Base-by-base conservation (phyloP, 1,139 yeast genomes). In the Debaryomycetaceae sp. region DNA sequence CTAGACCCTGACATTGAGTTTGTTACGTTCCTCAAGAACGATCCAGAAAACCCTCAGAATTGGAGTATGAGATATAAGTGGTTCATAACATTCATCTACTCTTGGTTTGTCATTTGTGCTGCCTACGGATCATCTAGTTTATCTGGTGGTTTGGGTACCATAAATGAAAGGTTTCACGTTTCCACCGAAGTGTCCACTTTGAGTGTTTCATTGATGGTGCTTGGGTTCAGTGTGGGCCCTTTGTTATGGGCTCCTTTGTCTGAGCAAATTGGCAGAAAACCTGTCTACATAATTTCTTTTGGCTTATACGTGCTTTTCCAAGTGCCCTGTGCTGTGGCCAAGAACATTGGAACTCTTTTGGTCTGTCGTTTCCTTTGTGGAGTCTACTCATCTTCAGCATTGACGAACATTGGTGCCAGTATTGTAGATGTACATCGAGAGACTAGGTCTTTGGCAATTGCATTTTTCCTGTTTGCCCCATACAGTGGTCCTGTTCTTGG, bases 401-500 rank as follows among this genome's bases (percentile, higher is more conserved):
- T 89, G 40, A 83, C 92, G 37, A 74, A 87, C 41, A 96, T 88
- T 40, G 96, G 95, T 58, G 96, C 95, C 37, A 83, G 95, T 34
- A 78, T 89, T 47, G 94, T 94, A 38, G 97, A 89, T 65, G 77
- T 89, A 69, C 85, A 85, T 41, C 74, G 79, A 34, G 86, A 81
- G 51, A 79, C 89, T 2, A 77, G 96, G 67, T 95, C 96, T 50
- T 77, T 83, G 55, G 95, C 95, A 28, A 88, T 88, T 64, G 95
- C 96, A 0, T 83, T 84, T 53, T 89, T 88, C 59, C 88, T 95
- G 26, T 88, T 88, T 55, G 91, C 95, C 42, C 97, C 97, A 4
- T 88, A 88, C 61, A 83, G 92, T 40, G 96, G 96, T 36, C 96
- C 97, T 0, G 95, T 87, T 30, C 65, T 88, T 39, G 96, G 96